Base-by-base conservation (phyloP, 164 flowering plant species). In the Echeveria elegans region DNA sequence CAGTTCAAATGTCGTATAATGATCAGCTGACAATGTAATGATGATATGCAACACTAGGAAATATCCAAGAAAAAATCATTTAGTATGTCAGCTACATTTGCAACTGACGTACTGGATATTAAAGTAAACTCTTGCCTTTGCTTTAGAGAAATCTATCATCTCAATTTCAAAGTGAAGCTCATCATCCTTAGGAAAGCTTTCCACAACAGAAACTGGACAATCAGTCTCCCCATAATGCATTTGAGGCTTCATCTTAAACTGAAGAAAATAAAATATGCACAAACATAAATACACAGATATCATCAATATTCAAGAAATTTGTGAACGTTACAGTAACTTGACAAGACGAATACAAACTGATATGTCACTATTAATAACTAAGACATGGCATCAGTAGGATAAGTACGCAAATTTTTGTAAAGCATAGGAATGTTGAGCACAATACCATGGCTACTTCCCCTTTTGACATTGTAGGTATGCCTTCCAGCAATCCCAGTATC, bases 121-220 rank as follows among this genome's bases (percentile, higher is more conserved):
- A 47, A 32, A n/a, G n/a, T 34, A 12, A 36, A 53, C 63, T 31
- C 86, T 77, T 85, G 78, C 97, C 97, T 86, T 94, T 67, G 77
- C 89, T 85, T 91, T 91, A 28, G 75, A 77, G 69, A 88, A 91
- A 72, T 92, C 97, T 68, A 91, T 79, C 83, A 92, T 73, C 80
- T 95, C 99, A 72, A 92, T 86, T 80, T 95, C 96, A 80, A 92
- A 95, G 80, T 92, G 90, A 76, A 95, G 94, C 73, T 95, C 97
- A 66, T 83, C 91, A 65, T 87, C 88, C 78, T 85, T 84, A 18
- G 97, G 97, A 70, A 95, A 89, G 78, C 66, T 78, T 65, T 79
- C 85, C 29, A 87, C 63, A 72, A 71, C 86, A 68, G 81, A 64
- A 63, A 95, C 81, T 5, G 97, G 99, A 76, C 99, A 95, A 72